Evolutionary conservation across 1,284 basidiomycete genomes (phyloP).

Genomic region (Jaminaea rosea): DNA sequence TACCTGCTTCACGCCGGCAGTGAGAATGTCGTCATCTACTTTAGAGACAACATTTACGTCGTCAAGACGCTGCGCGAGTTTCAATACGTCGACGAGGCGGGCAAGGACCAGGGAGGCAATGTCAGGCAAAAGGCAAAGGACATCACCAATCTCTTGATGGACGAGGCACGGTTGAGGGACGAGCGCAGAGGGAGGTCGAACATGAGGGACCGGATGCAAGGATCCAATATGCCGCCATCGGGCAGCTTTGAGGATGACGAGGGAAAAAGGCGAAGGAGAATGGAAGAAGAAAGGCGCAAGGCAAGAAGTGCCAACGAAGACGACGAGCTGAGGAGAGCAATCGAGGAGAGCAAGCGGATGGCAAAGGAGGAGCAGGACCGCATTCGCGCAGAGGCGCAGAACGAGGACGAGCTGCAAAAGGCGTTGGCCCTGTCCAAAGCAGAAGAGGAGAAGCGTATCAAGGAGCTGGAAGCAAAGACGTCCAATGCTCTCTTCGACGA

Average conservation of each 20-base stretch:
- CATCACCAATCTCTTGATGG: conserved; percentile 89
- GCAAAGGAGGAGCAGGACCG: conserved; percentile 38
- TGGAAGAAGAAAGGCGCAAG: conserved; percentile 58
- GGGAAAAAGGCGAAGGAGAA: conserved; percentile 67
- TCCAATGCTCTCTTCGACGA: conserved; percentile 72
- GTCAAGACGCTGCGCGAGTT: conserved; percentile 99
- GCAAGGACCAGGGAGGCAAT: conserved; percentile 96
- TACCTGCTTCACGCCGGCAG: conserved; percentile 93
- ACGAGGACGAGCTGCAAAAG: conserved; percentile 66
- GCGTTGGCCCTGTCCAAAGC: conserved; percentile 77
- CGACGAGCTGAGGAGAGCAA: conserved; percentile 54
- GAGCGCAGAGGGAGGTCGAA: conserved; percentile 74
- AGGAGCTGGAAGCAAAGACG: conserved; percentile 62
- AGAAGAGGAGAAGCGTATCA: conserved; percentile 53
- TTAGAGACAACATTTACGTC: conserved; percentile 89
- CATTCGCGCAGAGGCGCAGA: conserved; percentile 31
- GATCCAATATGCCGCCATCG: conserved; percentile 43
- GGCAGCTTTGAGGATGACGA: conserved; percentile 54
- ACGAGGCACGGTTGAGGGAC: conserved; percentile 73
- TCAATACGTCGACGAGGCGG: conserved; percentile 97
- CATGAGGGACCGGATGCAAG: conserved; percentile 90
- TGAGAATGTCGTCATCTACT: conserved; percentile 97
- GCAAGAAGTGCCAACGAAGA: conserved; percentile 44
- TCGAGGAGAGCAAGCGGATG: conserved; percentile 50
- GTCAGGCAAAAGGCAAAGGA: conserved; percentile 97